A percentile compares a stretch with the other conserved stretches of the same genome.
Evolutionary conservation across 2,329 filamentous ascomycete species (phyloP).

Genomic region (Aspergillus pseudoterreus): DNA sequence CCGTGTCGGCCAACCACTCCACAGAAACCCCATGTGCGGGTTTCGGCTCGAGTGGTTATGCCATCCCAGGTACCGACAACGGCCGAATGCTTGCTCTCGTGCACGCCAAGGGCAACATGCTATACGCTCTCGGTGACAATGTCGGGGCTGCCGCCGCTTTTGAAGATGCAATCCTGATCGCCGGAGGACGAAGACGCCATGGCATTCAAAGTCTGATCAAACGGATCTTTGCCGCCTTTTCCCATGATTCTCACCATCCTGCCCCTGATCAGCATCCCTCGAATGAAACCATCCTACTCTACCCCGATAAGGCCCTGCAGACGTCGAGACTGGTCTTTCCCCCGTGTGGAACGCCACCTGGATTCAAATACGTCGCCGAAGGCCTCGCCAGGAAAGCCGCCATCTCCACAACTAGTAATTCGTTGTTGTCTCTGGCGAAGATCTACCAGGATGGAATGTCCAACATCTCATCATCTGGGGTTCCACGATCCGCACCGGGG

Average conservation of each 20-base stretch:
- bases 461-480: conserved; percentile 57
- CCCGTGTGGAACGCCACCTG: conserved; percentile 71
- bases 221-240: conserved; percentile 69
- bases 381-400: conserved; percentile 72
- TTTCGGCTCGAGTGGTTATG: conserved; percentile 78
- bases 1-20: conserved; percentile 21
- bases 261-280: conserved; percentile 29
- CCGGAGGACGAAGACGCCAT: conserved; percentile 65
- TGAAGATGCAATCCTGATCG: conserved; percentile 90
- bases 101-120: conserved; percentile 97
- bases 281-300: conserved; percentile 68
- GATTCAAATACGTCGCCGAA: conserved; percentile 68
- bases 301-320: conserved; percentile 76
- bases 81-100: conserved; percentile 89
- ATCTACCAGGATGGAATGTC: conserved; percentile 97
- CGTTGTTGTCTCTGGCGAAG: conserved; percentile 87
- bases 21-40: conserved; percentile 41
- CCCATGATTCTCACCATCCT: conserved; percentile 41
- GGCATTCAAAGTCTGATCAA: conserved; percentile 76
- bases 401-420: conserved; percentile 92
- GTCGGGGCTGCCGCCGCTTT: conserved; percentile 79
- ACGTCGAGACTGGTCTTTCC: conserved; percentile 83
- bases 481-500: conserved; percentile 63
- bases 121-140: conserved; percentile 85
- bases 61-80: conserved; percentile 80